Evolutionary conservation across 2,329 filamentous ascomycete species (phyloP), one percentile per base, ranked within the genome.

Genomic region (Beauveria caledonica): DNA sequence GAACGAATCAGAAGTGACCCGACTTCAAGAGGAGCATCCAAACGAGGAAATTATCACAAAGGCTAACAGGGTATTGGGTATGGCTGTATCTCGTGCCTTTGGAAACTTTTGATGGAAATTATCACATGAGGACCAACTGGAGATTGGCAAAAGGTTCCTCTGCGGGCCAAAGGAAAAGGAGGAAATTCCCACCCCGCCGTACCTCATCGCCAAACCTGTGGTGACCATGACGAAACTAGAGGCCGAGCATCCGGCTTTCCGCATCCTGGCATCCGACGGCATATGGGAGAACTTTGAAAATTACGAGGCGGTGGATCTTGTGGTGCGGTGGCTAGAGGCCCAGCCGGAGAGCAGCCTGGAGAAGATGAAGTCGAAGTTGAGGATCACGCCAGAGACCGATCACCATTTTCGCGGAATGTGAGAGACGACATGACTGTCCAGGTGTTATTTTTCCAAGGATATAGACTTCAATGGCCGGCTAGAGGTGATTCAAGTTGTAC

Each of bases 391-490:
- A 7, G 44, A 48, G 7, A 58, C 54, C 82, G 84, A 4, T 85
- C 84, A 63, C 88, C 89, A 0, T 87, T 86, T 65, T 85, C 85
- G 36, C 78, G 88, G 64, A 63, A 64, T 46, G 66, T 69, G 42
- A 83, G 86, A 64, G 89, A 92, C 68, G 88, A 92, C 69, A 77
- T 91, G 60, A 92, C 89, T 0, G 86, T 92, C 9, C 86, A 92
- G 72, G 88, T 92, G 46, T 87, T 91, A 62, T 91, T 60, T 8
- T 55, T 55, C 15, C 53, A 45, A 42, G 21, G 2, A 1, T 3
- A 5, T 13, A 15, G 17, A 10, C 6, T 13, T 13, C 4, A 45
- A 42, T 36, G 33, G 33, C 33, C 33, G 13, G 33, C 33, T 6
- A 15, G 13, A 15, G 11, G 33, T 36, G 13, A 15, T 15, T 36